Base-by-base conservation (phyloP, 257 asterid species). In the Penstemon barbatus region DNA sequence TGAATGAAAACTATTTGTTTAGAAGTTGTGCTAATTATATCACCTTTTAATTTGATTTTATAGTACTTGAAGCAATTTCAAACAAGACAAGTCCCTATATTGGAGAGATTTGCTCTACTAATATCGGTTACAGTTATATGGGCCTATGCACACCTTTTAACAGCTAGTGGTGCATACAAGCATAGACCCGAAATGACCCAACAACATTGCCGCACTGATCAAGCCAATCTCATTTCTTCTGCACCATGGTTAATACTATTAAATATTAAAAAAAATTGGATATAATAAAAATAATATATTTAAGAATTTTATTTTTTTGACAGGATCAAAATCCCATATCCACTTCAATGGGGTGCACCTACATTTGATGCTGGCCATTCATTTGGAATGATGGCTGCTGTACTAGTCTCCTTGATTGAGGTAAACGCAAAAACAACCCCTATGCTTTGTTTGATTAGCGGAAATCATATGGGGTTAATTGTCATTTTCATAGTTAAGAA, bases 301-400 rank as follows among this genome's bases (percentile, higher is more conserved):
- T 2, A 25, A 2, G 1, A 1, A 1, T 25, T 25, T 25, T 25
- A 25, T 25, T 25, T 25, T 37, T 7, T 53, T 19, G 66, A 73
- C 71, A 93, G 99, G 99, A 83, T 90, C 75, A 93, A 90, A 78
- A 85, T 93, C 73, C 97, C 99, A 18, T 90, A 88, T 52, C 97
- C 97, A 9, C 99, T 90, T 74, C 95, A 93, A 70, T 93, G 99
- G 99, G 96, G 99, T 4, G 96, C 99, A 18, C 99, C 99, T 64
- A 88, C 96, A 52, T 93, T 93, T 69, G 87, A 88, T 71, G 99
- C 99, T 25, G 99, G 99, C 63, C 99, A 90, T 83, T 83, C 96
- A 11, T 93, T 93, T 69, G 99, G 97, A 74, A 93, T 93, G 99
- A 93, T 93, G 97, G 79, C 97, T 66, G 94, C 96, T 62, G 95